These are phyloP conservation scores for Lodderomyces orthopsilosis DNA, from an alignment of 1,139 yeast species.

Conservation along the genomic window DNA sequence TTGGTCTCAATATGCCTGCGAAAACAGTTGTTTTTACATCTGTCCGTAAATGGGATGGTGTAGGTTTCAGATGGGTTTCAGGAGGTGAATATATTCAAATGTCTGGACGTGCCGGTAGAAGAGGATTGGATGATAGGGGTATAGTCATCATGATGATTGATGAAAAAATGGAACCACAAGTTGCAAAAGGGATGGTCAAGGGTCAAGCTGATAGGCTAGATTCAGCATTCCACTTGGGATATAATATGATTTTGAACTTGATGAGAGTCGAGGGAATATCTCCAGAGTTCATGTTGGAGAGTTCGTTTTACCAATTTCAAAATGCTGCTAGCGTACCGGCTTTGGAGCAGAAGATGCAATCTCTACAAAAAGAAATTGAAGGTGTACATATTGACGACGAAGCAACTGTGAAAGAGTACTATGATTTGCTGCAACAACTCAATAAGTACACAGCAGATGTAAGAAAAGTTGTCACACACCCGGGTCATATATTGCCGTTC, in stretches of 20 bases:
- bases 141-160: slow-evolving; percentile 99
- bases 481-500: slow-evolving; percentile 79
- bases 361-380: slow-evolving; percentile 48
- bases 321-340: slow-evolving; percentile 86
- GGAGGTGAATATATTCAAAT: slow-evolving; percentile 99
- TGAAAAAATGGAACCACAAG: slow-evolving; percentile 98
- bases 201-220: slow-evolving; percentile 97
- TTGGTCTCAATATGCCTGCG: slow-evolving; percentile 98
- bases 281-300: slow-evolving; percentile 94
- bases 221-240: slow-evolving; percentile 94
- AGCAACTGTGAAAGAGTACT: slow-evolving; percentile 70
- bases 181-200: slow-evolving; percentile 98
- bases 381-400: slow-evolving; percentile 68
- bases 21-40: slow-evolving; percentile 97
- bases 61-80: slow-evolving; percentile 95
- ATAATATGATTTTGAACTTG: slow-evolving; percentile 93
- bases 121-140: slow-evolving; percentile 98
- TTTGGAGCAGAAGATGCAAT: slow-evolving; percentile 63
- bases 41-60: slow-evolving; percentile 98
- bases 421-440: slow-evolving; percentile 73
- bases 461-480: slow-evolving; percentile 85
- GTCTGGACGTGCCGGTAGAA: slow-evolving; percentile 99
- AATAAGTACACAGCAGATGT: slow-evolving; percentile 72
- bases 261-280: slow-evolving; percentile 98
- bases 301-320: slow-evolving; percentile 93